Evolutionary conservation across 345 rosid species (phyloP).

Genomic region (Eucalyptus polybractea): DNA sequence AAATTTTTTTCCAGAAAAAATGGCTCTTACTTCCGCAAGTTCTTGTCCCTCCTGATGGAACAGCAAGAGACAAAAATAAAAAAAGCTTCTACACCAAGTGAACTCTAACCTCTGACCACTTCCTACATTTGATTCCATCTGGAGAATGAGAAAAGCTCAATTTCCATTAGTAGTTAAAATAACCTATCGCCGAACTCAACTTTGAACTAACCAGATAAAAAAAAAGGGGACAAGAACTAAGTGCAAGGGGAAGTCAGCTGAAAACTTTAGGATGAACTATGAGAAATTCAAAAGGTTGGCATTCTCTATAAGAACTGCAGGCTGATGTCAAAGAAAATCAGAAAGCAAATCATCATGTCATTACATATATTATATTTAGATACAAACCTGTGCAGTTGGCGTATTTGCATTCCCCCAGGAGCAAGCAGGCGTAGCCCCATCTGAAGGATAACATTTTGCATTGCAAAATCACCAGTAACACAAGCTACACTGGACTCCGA

Average conservation of each 20-base stretch:
- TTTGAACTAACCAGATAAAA: not conserved
- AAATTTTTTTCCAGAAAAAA: not conserved
- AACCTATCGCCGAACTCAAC: not conserved
- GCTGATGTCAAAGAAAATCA: not conserved
- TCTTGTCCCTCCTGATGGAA: not conserved
- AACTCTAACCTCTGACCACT: not conserved
- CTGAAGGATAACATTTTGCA: constrained; percentile 96
- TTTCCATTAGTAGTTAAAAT: not conserved
- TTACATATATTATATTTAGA: not conserved
- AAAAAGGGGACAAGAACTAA: not conserved
- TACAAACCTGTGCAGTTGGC: constrained; percentile 68
- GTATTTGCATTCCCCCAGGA: constrained; percentile 88
- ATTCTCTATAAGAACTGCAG: not conserved
- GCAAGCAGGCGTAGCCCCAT: constrained; percentile 90
- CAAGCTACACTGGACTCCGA: constrained; percentile 96
- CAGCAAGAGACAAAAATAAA: not conserved
- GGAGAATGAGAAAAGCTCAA: not conserved
- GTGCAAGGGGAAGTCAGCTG: not conserved
- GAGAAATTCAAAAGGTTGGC: not conserved
- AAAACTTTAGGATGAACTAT: not conserved
- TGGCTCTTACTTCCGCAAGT: not conserved
- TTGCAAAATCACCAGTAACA: constrained; percentile 84
- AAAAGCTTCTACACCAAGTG: not conserved
- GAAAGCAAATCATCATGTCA: not conserved
- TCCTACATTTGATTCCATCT: not conserved